phyloP scores from a whole-genome alignment of 2,329 filamentous ascomycete genomes.

The Cladosporium sp. region DNA sequence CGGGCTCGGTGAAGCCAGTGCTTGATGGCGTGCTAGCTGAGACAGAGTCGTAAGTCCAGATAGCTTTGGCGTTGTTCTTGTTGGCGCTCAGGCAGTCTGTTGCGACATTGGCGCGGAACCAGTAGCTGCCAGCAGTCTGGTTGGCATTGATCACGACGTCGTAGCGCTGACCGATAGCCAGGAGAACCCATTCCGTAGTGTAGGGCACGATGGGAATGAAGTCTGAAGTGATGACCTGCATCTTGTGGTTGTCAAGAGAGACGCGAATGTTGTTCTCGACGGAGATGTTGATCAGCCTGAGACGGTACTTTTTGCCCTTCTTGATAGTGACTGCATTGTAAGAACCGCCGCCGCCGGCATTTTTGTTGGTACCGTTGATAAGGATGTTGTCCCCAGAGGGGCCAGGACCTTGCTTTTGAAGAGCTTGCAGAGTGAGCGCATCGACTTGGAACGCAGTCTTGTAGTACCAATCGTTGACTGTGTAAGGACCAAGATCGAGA shows the following conservation, averaged over 20 bases:
- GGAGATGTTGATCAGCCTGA: constrained; percentile 49
- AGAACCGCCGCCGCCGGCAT: constrained; percentile 34
- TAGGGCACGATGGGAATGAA: constrained; percentile 40
- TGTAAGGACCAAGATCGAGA: constrained; percentile 60
- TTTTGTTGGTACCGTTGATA: constrained; percentile 42
- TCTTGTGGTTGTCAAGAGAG: constrained; percentile 37
- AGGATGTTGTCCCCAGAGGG: constrained; percentile 53
- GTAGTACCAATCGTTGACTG: constrained; percentile 61
- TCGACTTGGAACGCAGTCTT: constrained; percentile 29
- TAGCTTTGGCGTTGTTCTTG: constrained; percentile 33
- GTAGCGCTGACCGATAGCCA: constrained; percentile 45
- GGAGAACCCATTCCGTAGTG: constrained; percentile 32
- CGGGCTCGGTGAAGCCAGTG: constrained; percentile 24
- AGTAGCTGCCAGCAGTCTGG: constrained; percentile 36
- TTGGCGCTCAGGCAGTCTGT: constrained; percentile 37
- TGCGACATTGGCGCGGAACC: constrained; percentile 38
- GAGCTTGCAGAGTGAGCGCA: constrained; percentile 34
- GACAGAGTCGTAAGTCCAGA: constrained; percentile 34
- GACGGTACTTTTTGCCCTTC: constrained; percentile 43
- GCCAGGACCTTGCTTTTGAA: constrained; percentile 35
- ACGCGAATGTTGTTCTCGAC: constrained; percentile 47
- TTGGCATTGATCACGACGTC: constrained; percentile 43
- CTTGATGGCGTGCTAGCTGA: constrained; percentile 12
- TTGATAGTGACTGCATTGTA: constrained; percentile 36
- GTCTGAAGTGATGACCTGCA: constrained; percentile 40